phyloP scores from a whole-genome alignment of 2,329 filamentous ascomycete species.

The Cladorrhinum sp. region DNA sequence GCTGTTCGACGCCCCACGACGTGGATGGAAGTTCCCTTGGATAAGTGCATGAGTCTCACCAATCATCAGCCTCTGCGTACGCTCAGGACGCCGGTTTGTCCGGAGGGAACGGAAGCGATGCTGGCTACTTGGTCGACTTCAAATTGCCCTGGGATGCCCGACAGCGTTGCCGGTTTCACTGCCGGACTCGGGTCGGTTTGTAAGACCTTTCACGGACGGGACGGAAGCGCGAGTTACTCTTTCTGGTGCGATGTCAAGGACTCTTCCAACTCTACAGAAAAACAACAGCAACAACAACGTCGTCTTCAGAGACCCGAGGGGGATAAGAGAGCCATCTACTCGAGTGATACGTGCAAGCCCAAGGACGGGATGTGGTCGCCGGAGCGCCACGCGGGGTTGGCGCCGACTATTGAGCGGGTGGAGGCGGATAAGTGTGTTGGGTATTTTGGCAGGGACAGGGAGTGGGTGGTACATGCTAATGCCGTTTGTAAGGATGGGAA shows the following conservation, averaged over 20 bases:
- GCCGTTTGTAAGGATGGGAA: not conserved
- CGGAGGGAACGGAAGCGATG: not conserved
- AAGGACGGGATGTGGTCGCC: not conserved
- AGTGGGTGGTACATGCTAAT: not conserved
- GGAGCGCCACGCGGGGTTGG: not conserved
- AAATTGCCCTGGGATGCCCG: not conserved
- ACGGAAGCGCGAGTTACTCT: not conserved
- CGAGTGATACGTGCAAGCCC: not conserved
- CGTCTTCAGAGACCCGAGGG: not conserved
- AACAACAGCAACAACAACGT: not conserved
- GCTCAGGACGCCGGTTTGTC: not conserved
- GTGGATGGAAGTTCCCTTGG: not conserved
- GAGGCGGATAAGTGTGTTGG: not conserved
- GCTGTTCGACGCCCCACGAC: not conserved
- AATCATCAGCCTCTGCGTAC: not conserved
- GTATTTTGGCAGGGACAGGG: not conserved
- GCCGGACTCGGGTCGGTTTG: not conserved
- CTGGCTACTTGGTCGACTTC: not conserved
- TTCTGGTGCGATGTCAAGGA: not conserved
- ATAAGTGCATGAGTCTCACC: not conserved
- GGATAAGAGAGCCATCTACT: not conserved
- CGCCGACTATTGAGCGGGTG: not conserved
- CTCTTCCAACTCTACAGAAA: too few species aligned
- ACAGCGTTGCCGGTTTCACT: not conserved
- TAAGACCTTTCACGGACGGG: not conserved